A percentile compares a stretch with the other conserved stretches of the same genome.
phyloP scores from a whole-genome alignment of 148 eudicot genomes.

The Oxyria digyna region DNA sequence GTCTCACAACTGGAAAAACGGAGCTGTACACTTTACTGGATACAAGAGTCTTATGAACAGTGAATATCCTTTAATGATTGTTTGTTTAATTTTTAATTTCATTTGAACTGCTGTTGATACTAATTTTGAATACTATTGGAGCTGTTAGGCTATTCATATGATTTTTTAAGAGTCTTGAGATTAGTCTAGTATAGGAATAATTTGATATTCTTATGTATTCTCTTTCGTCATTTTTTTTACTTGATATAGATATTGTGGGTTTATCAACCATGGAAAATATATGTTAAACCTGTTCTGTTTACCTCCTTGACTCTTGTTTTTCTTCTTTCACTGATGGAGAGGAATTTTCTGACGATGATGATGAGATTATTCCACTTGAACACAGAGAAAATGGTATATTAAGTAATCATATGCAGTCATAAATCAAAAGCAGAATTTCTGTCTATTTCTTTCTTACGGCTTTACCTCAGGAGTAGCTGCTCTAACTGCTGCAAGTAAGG shows the following conservation, averaged over 20 bases:
- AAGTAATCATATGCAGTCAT: not conserved
- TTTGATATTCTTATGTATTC: not conserved
- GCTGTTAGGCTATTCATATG: not conserved
- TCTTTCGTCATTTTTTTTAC: too few species aligned
- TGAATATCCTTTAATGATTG: constrained; percentile 25
- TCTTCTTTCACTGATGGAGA: constrained; percentile 12
- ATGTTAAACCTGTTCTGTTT: not conserved
- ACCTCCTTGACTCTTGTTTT: constrained; percentile 34
- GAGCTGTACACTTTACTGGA: constrained; percentile 62
- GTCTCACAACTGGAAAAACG: constrained; percentile 74
- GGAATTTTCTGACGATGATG: constrained; percentile 20
- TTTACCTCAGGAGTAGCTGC: constrained; percentile 14
- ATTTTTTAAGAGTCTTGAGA: too few species aligned
- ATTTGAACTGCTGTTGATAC: not conserved
- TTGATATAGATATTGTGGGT: too few species aligned
- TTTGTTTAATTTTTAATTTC: not conserved
- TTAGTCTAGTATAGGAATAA: not conserved
- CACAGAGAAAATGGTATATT: constrained; percentile 24
- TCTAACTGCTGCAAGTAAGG: constrained; percentile 14
- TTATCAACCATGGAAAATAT: not conserved
- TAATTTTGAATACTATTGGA: not conserved
- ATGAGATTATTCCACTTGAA: constrained; percentile 12
- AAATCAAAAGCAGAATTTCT: not conserved
- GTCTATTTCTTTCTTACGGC: not conserved
- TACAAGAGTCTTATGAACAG: constrained; percentile 28